phyloP scores from a whole-genome alignment of 2,329 filamentous ascomycete species.

The Neoscytalidium dimidiatum region DNA sequence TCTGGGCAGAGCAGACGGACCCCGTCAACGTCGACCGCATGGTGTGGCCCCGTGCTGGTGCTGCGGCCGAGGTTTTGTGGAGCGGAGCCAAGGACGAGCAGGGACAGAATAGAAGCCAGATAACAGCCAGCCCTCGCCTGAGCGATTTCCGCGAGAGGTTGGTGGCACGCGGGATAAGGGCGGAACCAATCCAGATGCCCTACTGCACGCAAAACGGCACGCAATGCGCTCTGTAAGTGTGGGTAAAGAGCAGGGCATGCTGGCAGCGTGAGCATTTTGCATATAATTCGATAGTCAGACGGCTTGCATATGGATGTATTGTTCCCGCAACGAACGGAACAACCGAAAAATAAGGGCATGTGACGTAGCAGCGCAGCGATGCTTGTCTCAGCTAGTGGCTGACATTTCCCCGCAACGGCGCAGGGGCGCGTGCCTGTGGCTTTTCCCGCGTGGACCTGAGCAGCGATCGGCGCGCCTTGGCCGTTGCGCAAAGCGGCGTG shows the following conservation, averaged over 20 bases:
- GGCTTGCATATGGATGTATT: not conserved
- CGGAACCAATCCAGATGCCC: constrained; percentile 69
- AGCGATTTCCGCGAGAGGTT: constrained; percentile 76
- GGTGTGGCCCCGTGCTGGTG: constrained; percentile 75
- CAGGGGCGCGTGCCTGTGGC: not conserved
- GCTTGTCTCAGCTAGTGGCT: not conserved
- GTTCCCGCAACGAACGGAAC: not conserved
- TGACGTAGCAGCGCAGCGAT: not conserved
- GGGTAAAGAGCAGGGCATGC: not conserved
- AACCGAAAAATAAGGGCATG: not conserved
- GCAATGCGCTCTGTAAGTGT: constrained; percentile 44
- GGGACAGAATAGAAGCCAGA: constrained; percentile 66
- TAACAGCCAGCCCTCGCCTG: constrained; percentile 68
- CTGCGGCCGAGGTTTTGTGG: constrained; percentile 80
- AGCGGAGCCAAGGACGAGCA: constrained; percentile 66
- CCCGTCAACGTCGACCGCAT: constrained; percentile 71
- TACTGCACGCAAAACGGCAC: constrained; percentile 67
- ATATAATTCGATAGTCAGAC: not conserved
- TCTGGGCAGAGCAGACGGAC: constrained; percentile 82
- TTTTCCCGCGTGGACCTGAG: not conserved
- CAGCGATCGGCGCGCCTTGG: not conserved
- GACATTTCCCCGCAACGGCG: not conserved
- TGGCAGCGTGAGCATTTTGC: not conserved
- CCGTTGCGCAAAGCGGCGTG: not conserved
- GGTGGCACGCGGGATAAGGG: constrained; percentile 66